These are phyloP conservation scores for Krasilnikovozyma curviuscula DNA, from an alignment of 768 basidiomycete genomes.

Conservation along the genomic window DNA sequence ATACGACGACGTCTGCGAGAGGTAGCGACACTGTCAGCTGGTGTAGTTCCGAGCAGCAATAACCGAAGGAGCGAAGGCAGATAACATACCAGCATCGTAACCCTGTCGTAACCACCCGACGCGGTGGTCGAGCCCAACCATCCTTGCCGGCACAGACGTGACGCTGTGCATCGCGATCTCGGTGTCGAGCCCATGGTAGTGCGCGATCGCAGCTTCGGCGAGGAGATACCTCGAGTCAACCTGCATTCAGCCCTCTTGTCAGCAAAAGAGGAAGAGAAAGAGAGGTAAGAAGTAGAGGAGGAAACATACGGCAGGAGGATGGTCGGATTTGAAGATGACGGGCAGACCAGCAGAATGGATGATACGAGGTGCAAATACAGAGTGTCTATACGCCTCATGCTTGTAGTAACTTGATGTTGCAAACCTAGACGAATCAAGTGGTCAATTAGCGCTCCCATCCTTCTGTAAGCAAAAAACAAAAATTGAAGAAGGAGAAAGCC, in stretches of 20 bases:
- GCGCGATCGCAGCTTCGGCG: slow-evolving; percentile 15
- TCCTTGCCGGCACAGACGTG: slow-evolving; percentile 48
- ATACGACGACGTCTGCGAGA: slow-evolving; percentile 47
- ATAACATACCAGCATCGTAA: slow-evolving; percentile 38
- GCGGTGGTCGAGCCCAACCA: slow-evolving; percentile 54
- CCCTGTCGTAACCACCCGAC: slow-evolving; percentile 52
- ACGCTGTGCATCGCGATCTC: background rate
- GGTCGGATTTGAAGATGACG: slow-evolving; percentile 50
- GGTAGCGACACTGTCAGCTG: slow-evolving; percentile 31
- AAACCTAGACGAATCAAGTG: no score
- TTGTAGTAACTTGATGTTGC: no score
- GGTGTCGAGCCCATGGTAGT: slow-evolving; percentile 49
- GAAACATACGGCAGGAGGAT: no score
- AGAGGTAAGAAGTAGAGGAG: no score
- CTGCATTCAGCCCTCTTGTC: background rate
- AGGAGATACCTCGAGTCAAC: slow-evolving; percentile 39
- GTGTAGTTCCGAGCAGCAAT: no score
- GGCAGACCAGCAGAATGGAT: slow-evolving; percentile 46
- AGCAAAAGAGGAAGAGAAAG: background rate
- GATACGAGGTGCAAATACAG: slow-evolving; percentile 59
- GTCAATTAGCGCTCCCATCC: no score
- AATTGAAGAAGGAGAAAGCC: slow-evolving; percentile 31
- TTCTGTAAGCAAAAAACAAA: no score
- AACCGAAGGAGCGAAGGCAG: background rate
- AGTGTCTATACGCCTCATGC: slow-evolving; percentile 59